Base-by-base conservation (phyloP, 192 early-diverging fungal species). In the Backusella tuberculispora region DNA sequence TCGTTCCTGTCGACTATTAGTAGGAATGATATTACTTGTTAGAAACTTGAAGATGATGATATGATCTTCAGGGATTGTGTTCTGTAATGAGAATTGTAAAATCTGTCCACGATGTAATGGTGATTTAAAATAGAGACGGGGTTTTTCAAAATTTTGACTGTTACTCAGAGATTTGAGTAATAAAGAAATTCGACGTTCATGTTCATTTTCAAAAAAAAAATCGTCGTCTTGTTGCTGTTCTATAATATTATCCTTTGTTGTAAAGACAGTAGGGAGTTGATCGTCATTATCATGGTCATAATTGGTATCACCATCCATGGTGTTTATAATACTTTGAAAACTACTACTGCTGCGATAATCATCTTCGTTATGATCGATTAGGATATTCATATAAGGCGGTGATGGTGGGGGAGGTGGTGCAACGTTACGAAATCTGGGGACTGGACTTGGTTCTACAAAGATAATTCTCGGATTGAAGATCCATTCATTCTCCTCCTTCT, bases 11-110 rank as follows among this genome's bases (percentile, higher is more conserved):
- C 29, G 0, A 34, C 29, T 34, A 34, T 69, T 44, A 19, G 26
- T 60, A 10, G 53, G 26, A 60, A 5, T 26, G 10, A 19, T 60
- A n/a, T 72, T 72, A 47, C 74, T 68, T 7, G 77, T 78, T 38
- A 78, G 56, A 45, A 78, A 78, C 45, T 78, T 78, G 67, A 66
- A 78, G n/a, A 78, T 37, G 14, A 78, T 74, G 2, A 78, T 47
- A 53, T 78, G 66, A 10, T 78, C 72, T 17, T 75, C 72, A 40
- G 50, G 77, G 21, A 68, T 29, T 12, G 66, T 53, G 37, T 75
- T 75, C 10, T 75, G 43, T 43, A 75, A 15, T 24, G 44, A 21
- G 50, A 75, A 68, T n/a, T 66, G 41, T 43, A 75, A 53, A 0
- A 66, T 41, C 14, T 75, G 74, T 19, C 74, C 74, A 21, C 74